Evolutionary conservation across 2,329 filamentous ascomycete species (phyloP), one percentile per base, ranked within the genome.

Genomic region (Neurospora sp.): DNA sequence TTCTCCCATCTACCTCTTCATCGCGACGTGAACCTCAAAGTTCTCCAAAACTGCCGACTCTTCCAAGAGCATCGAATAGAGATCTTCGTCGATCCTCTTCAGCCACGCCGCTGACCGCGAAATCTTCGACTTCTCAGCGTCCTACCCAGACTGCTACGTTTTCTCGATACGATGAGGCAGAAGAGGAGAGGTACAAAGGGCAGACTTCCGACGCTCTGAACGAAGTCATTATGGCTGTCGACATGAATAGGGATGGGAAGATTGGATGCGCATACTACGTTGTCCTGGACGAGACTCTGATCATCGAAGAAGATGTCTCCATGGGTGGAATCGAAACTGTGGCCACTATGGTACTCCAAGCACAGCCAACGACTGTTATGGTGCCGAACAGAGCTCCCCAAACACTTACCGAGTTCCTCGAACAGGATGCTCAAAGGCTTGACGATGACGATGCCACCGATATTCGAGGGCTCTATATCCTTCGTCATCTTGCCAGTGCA

Each of bases 181-280:
- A 39, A n/a, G 33, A 5, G 28, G 43, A 36, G 52, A 36, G 68
- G 33, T 68, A 69, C 67, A 73, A 38, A 15, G 72, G 66, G 36
- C 72, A 71, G 19, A 33, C 52, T 17, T 62, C 52, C 3, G 75
- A 77, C 17, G 78, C 81, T 0, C 77, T 89, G 43, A 86, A 87
- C 69, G 92, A 96, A 76, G 81, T 93, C 36, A 86, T 97, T 70
- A 92, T 97, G 88, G 92, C 92, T 0, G 82, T 97, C 33, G 89
- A 96, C 70, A 84, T 95, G 77, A 88, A 86, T 72, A 86, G 89
- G n/a, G 85, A 87, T 38, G 88, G 87, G 0, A 89, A 86, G 0
- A 84, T 97, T 19, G 95, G 95, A 0, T 97, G 93, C 78, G 90
- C 92, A 66, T 97, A 95, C 77, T 97, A 95, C 77, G 83, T 90